Base-by-base conservation (phyloP, 1,284 basidiomycete genomes). In the Mycena citricolor region DNA sequence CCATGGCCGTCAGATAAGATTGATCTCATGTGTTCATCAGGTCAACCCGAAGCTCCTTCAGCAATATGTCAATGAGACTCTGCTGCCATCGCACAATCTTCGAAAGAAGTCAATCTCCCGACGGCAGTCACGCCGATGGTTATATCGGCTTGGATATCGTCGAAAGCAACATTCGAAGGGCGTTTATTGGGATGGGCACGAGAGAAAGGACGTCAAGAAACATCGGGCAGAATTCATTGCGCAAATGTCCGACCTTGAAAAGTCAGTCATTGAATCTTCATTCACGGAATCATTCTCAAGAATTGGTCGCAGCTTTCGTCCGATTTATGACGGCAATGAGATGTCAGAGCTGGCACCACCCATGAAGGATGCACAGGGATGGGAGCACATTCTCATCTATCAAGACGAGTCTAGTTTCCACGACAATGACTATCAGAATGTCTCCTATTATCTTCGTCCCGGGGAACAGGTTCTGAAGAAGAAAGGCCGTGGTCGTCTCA, bases 391-490 rank as follows among this genome's bases (percentile, higher is more conserved):
- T 11, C 20, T 31, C n/a, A 46, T 46, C 16, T 26, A 29, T 5
- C 44, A 46, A 14, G 44, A 40, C 25, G 44, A 46, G 32, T 22
- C 25, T 4, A 39, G 37, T 13, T 6, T 40, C 11, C 44, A 46
- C n/a, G 32, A 29, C 12, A 46, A 46, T 24, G 44, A 46, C 35
- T 46, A 39, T 20, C 37, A 46, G 12, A 34, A 32, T 22, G 38
- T 39, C n/a, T 28, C 37, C 20, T 46, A 46, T 11, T 46, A 38
- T 36, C 37, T 46, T 4, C 28, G 40, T 16, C 3, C 11, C 2
- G 25, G 25, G 14, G 44, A 46, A 19, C 44, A 45, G 23, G 43
- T 45, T 10, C 32, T 45, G 5, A 45, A 45, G 20, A 45, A 45
- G 32, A 42, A 42, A 22, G 24, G 30, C 8, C 32, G 41, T 14